These are phyloP conservation scores for Lepidium sativum DNA, from an alignment of 345 rosid genomes.

Conservation along the genomic window DNA sequence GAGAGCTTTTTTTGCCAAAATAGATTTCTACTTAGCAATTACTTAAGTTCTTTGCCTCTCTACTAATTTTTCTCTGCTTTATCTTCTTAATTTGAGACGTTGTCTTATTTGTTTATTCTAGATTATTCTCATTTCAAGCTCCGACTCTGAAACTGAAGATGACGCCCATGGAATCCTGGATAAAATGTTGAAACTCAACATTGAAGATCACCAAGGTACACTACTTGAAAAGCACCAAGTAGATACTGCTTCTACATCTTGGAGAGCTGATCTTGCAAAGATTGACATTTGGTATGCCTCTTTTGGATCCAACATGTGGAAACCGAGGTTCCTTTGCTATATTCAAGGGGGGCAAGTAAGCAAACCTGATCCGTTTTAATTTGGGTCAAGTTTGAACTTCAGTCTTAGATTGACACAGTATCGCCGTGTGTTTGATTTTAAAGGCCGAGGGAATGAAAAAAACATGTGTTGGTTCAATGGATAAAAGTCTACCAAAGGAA, in stretches of 20 bases:
- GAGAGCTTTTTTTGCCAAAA: not conserved
- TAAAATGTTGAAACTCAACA: slow-evolving; percentile 51
- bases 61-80: not conserved
- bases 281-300: slow-evolving; percentile 74
- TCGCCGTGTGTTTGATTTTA: not conserved
- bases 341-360: slow-evolving; percentile 81
- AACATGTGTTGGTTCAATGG: slow-evolving; percentile 65
- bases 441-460: slow-evolving; percentile 68
- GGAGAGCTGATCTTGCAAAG: slow-evolving; percentile 68
- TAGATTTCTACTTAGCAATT: not conserved
- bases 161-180: slow-evolving; percentile 33
- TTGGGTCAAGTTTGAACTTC: not conserved
- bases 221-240: slow-evolving; percentile 28
- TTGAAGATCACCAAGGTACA: slow-evolving; percentile 28
- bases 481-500: slow-evolving; percentile 63
- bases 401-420: not conserved
- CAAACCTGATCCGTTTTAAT: not conserved
- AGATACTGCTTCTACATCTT: slow-evolving; percentile 22
- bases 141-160: slow-evolving; percentile 55
- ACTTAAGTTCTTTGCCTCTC: not conserved
- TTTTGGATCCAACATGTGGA: slow-evolving; percentile 87
- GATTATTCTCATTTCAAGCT: slow-evolving; percentile 40
- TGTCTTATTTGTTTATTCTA: slow-evolving; percentile 24
- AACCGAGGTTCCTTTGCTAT: slow-evolving; percentile 72
- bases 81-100: not conserved